Percentiles rank a stretch among this genome's conserved stretches.
Evolutionary conservation across 176 grass and related monocot genomes (phyloP).

Genomic region (Dactylis glomerata): DNA sequence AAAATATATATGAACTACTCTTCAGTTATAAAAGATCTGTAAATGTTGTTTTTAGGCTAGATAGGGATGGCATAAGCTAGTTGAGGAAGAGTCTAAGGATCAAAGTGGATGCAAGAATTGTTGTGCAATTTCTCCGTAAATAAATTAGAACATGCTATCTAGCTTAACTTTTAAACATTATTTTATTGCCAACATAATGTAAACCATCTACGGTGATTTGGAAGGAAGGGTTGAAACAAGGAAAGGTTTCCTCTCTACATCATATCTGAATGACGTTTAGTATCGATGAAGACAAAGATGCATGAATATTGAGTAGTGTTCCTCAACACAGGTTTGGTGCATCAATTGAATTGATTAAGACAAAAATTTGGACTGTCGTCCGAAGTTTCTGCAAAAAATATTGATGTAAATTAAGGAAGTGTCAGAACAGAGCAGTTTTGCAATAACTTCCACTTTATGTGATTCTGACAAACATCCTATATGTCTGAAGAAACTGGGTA

Average conservation of each 20-base stretch:
- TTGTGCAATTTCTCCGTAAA: background rate
- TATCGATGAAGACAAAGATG: background rate
- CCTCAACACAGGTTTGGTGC: background rate
- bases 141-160: background rate
- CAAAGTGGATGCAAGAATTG: background rate
- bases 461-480: background rate
- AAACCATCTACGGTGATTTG: background rate
- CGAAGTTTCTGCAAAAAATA: background rate
- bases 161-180: background rate
- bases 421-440: background rate
- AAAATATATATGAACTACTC: background rate
- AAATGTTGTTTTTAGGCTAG: background rate
- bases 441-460: background rate
- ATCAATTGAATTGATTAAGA: background rate
- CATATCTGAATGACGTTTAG: background rate
- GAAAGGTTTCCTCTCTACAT: background rate
- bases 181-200: background rate
- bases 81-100: background rate
- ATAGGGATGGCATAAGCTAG: background rate
- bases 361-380: background rate
- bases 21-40: background rate
- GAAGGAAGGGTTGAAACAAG: background rate
- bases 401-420: background rate
- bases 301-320: background rate
- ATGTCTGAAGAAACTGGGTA: background rate